Evolutionary conservation across 805 yeast species (phyloP).

Genomic region (Crinitomyces ghanaensis): DNA sequence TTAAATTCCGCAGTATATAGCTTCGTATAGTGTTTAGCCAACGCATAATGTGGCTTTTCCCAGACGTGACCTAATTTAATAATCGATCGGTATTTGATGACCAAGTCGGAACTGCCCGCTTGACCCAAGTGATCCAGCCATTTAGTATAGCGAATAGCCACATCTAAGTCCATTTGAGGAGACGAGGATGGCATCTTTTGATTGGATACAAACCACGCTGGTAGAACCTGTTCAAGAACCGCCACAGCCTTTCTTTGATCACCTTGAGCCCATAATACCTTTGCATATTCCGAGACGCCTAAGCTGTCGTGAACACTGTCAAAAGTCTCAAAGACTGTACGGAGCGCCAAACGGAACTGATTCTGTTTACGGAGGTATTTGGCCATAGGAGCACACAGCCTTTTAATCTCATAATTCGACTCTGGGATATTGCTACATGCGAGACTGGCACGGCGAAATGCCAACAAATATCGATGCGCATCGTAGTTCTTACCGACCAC

Average conservation of each 20-base stretch:
- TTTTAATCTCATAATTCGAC: slow-evolving; percentile 25
- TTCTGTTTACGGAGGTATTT: slow-evolving; percentile 54
- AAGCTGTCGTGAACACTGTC: slow-evolving; percentile 20
- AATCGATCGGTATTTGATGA: slow-evolving; percentile 55
- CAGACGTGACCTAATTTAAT: slow-evolving; percentile 43
- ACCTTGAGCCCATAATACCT: slow-evolving; percentile 80
- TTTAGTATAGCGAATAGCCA: slow-evolving; percentile 68
- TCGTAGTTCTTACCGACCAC: slow-evolving; percentile 42
- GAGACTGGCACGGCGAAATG: slow-evolving; percentile 45
- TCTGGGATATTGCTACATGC: slow-evolving; percentile 17
- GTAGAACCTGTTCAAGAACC: slow-evolving; percentile 36
- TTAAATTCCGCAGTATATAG: slow-evolving; percentile 55
- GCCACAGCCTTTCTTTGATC: slow-evolving; percentile 77
- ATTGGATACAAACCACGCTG: slow-evolving; percentile 10
- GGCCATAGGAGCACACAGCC: slow-evolving; percentile 49
- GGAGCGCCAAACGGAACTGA: slow-evolving; percentile 61
- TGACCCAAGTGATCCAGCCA: slow-evolving; percentile 87
- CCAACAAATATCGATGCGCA: slow-evolving; percentile 46
- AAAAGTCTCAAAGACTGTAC: slow-evolving; percentile 48
- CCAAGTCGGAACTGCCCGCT: slow-evolving; percentile 62
- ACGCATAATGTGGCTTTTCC: slow-evolving; percentile 70
- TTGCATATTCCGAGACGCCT: slow-evolving; percentile 64
- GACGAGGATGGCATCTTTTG: slow-evolving; percentile 1
- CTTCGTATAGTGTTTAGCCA: slow-evolving; percentile 72
- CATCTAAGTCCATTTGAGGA: slow-evolving; percentile 25